Percentiles rank a stretch among this genome's conserved stretches.
Evolutionary conservation across 495 filamentous ascomycete species (phyloP).

Genomic region (Podospora bellae-mahoneyi): DNA sequence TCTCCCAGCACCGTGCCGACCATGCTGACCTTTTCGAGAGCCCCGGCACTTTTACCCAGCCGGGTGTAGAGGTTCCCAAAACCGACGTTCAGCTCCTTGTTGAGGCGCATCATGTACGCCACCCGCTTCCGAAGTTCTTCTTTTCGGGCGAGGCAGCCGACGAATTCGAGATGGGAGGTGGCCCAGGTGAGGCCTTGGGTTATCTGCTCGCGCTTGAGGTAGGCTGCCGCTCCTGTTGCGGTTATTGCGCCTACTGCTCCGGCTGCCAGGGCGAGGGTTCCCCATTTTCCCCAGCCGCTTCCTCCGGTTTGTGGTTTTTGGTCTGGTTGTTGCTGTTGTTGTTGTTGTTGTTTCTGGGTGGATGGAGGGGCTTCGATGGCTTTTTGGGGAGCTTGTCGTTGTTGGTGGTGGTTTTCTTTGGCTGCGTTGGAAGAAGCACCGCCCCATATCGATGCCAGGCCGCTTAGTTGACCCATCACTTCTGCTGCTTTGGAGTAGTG

Average conservation of each 20-base stretch:
- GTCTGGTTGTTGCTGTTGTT: slow-evolving; percentile 14
- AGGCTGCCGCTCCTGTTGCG: slow-evolving; percentile 84
- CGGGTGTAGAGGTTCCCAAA: slow-evolving; percentile 81
- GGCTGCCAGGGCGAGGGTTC: slow-evolving; percentile 76
- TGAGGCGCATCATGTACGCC: slow-evolving; percentile 53
- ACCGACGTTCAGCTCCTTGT: slow-evolving; percentile 55
- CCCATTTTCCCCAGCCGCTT: slow-evolving; percentile 62
- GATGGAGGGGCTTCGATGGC: slow-evolving; percentile 38
- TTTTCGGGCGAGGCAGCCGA: slow-evolving; percentile 76
- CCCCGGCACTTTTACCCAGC: slow-evolving; percentile 61
- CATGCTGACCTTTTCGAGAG: slow-evolving; percentile 34
- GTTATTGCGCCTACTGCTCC: slow-evolving; percentile 77
- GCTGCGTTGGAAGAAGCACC: slow-evolving; percentile 27
- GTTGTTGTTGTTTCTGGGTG: slow-evolving; percentile 19
- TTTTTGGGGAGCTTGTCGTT: slow-evolving; percentile 27
- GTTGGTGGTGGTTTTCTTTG: slow-evolving; percentile 28
- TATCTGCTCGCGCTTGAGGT: slow-evolving; percentile 75
- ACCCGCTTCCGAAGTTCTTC: slow-evolving; percentile 73
- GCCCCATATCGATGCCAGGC: slow-evolving; percentile 60
- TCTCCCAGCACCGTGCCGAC: slow-evolving; percentile 52
- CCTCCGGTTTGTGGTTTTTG: slow-evolving; percentile 30
- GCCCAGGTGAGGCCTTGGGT: slow-evolving; percentile 72
- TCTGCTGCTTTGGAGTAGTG: slow-evolving; percentile 73
- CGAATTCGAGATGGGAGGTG: slow-evolving; percentile 89
- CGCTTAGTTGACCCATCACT: slow-evolving; percentile 63